These are phyloP conservation scores for Naganishia sp. DNA, from an alignment of 1,284 basidiomycete genomes.

Conservation along the genomic window DNA sequence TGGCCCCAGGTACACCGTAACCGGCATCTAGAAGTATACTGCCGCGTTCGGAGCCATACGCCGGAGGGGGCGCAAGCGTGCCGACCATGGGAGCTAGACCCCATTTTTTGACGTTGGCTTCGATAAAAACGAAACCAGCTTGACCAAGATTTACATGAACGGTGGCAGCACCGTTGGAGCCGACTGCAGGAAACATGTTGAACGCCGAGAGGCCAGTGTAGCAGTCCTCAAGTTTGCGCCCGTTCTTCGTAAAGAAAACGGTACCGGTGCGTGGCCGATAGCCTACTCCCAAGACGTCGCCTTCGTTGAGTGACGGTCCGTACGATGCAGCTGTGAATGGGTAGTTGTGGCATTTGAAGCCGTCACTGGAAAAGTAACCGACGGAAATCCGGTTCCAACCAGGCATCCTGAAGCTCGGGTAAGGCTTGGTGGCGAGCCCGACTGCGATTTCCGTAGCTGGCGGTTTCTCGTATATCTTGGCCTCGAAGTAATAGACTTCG, in stretches of 20 bases:
- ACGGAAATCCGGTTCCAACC: conserved; percentile 88
- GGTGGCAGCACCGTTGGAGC: conserved; percentile 89
- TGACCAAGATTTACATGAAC: conserved; percentile 95
- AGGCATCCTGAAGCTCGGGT: conserved; percentile 86
- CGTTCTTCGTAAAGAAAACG: conserved; percentile 94
- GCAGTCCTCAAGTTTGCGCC: conserved; percentile 90
- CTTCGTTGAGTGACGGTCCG: conserved; percentile 82
- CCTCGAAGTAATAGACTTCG: conserved; percentile 97
- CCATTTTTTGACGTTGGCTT: conserved; percentile 99
- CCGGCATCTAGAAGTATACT: conserved; percentile 90
- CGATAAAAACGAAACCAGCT: conserved; percentile 94
- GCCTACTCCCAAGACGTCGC: conserved; percentile 89
- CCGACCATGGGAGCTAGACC: conserved; percentile 91
- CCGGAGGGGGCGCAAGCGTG: conserved; percentile 90
- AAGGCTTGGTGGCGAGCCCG: conserved; percentile 91
- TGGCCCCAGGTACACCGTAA: conserved; percentile 49
- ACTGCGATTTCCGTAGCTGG: conserved; percentile 77
- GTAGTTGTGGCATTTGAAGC: conserved; percentile 96
- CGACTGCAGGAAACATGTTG: conserved; percentile 93
- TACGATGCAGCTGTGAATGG: conserved; percentile 88
- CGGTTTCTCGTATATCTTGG: conserved; percentile 95
- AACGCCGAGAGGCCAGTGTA: conserved; percentile 81
- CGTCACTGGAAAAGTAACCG: conserved; percentile 87
- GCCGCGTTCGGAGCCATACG: conserved; percentile 90
- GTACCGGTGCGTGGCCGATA: conserved; percentile 92